Evolutionary conservation across 2,329 filamentous ascomycete genomes (phyloP).

Genomic region (Triangularia setosa): DNA sequence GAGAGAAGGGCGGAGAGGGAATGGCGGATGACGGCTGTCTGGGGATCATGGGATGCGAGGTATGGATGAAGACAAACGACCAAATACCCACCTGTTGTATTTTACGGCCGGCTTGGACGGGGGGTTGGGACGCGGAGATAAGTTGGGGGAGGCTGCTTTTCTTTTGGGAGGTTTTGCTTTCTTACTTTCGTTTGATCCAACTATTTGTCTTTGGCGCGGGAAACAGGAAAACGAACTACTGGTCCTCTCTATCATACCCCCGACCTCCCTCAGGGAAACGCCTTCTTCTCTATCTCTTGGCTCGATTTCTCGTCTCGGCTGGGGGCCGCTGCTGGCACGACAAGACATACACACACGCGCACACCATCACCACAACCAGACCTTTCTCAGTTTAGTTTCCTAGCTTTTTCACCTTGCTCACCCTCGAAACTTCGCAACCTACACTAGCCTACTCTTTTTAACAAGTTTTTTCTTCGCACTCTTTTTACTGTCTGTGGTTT

Average conservation of each 20-base stretch:
- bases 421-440: conserved; percentile 1
- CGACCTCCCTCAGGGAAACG: neutral
- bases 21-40: neutral
- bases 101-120: conserved; percentile 12
- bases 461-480: neutral
- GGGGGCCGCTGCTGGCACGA: neutral
- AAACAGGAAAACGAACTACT: conserved; percentile 1
- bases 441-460: conserved; percentile 6
- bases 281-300: neutral
- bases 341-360: neutral
- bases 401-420: neutral
- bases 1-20: neutral
- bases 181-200: conserved; percentile 2
- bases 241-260: conserved; percentile 17
- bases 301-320: neutral
- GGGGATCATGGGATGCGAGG: conserved; percentile 8
- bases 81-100: conserved; percentile 18
- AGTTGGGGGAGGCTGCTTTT: neutral
- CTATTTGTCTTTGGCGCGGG: conserved; percentile 2
- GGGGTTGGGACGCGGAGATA: conserved; percentile 3
- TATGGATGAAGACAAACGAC: conserved; percentile 13
- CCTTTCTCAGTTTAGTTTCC: conserved; percentile 1
- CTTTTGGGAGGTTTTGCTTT: conserved; percentile 11
- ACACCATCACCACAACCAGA: neutral
- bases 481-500: conserved; percentile 17